Conservation (phyloP, 2,329 filamentous ascomycete genomes). For the Ambrosiella xylebori region DNA sequence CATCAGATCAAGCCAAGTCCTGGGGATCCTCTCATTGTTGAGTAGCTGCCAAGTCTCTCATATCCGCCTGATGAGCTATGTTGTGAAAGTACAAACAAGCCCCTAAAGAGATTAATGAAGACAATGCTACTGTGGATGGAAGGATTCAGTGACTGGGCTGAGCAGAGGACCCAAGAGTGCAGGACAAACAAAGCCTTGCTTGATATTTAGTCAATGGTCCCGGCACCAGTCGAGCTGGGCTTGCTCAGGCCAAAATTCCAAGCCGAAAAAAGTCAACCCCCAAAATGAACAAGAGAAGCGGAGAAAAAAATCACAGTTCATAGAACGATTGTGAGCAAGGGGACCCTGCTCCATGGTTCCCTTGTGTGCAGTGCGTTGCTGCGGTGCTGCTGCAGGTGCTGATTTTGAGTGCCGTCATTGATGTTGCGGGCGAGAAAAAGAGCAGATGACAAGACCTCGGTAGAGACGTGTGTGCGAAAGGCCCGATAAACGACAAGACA, state of each 20-base stretch:
- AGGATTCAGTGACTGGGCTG: no score
- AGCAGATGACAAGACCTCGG: background rate
- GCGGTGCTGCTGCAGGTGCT: background rate
- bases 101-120: no score
- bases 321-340: background rate
- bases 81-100: no score
- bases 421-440: background rate
- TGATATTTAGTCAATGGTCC: background rate
- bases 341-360: background rate
- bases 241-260: background rate
- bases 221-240: background rate
- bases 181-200: no score
- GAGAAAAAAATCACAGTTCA: slow-evolving; percentile 1
- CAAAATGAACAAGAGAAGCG: background rate
- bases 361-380: background rate
- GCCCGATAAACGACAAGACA: no score
- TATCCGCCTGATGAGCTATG: no score
- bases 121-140: no score
- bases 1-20: no score
- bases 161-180: no score
- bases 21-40: no score
- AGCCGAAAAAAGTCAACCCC: background rate
- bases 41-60: no score
- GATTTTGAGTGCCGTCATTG: background rate
- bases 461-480: no score